Percentiles rank a stretch among this genome's conserved stretches.
phyloP scores from a whole-genome alignment of 208 protist species.

The Kentomonas sorsogonicus region DNA sequence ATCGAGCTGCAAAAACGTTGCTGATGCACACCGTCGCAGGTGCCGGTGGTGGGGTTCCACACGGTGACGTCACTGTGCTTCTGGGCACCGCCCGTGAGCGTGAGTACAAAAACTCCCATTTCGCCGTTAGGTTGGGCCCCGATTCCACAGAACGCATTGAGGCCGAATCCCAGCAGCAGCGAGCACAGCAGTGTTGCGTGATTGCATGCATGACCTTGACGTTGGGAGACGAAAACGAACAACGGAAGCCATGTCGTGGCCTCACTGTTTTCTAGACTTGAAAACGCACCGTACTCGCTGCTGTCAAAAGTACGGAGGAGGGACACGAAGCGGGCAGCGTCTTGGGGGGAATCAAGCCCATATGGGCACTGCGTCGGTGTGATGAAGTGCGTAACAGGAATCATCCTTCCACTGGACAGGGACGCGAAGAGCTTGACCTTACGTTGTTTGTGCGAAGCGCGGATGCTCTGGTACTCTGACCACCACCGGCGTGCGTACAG shows the following conservation, averaged over 20 bases:
- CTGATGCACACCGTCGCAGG: slow-evolving; percentile 33
- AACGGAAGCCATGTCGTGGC: slow-evolving; percentile 54
- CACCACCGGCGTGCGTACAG: slow-evolving; percentile 91
- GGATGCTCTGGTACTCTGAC: slow-evolving; percentile 70
- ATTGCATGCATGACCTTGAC: slow-evolving; percentile 76
- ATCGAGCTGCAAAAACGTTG: slow-evolving; percentile 55
- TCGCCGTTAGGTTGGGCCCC: slow-evolving; percentile 48
- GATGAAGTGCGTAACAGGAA: slow-evolving; percentile 85
- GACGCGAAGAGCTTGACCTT: slow-evolving; percentile 88
- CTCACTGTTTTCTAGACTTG: slow-evolving; percentile 18
- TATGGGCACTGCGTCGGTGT: slow-evolving; percentile 64
- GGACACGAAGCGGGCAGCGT: slow-evolving; percentile 87
- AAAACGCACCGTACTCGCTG: slow-evolving; percentile 28
- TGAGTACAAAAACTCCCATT: slow-evolving; percentile 68
- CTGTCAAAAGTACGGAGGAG: slow-evolving; percentile 52
- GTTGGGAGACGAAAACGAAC: slow-evolving; percentile 85
- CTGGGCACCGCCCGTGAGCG: no score
- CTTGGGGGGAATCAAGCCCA: slow-evolving; percentile 71
- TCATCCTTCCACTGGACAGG: slow-evolving; percentile 67
- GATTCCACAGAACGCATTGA: slow-evolving; percentile 85
- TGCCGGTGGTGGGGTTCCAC: slow-evolving; percentile 80
- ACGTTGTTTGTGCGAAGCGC: slow-evolving; percentile 58
- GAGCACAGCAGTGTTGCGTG: slow-evolving; percentile 87
- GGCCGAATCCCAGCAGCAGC: slow-evolving; percentile 85
- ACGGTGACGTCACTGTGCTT: no score